A percentile compares a stretch with the other conserved stretches of the same genome.
These are phyloP conservation scores for Mycena sanguinolenta DNA, from an alignment of 768 basidiomycete genomes.

Conservation along the genomic window DNA sequence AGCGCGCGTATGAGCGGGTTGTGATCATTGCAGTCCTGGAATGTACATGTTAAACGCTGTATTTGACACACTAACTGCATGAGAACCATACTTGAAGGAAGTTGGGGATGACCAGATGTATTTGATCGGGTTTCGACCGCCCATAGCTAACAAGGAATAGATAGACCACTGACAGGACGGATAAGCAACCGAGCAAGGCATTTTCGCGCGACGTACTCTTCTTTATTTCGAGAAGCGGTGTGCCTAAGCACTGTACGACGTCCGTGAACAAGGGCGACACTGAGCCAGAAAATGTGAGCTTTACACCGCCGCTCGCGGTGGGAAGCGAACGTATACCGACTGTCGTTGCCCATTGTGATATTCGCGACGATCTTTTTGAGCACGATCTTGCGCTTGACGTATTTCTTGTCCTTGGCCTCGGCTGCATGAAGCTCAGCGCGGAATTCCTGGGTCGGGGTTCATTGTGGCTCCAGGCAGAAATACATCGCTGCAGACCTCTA, in stretches of 20 bases:
- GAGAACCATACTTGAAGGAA: conserved; percentile 81
- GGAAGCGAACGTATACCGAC: conserved; percentile 67
- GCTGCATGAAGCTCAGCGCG: conserved; percentile 92
- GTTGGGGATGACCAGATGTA: conserved; percentile 90
- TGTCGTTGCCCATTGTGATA: conserved; percentile 99
- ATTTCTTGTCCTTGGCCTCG: conserved; percentile 97
- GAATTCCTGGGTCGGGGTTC: conserved; percentile 72
- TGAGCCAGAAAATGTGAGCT: conserved; percentile 46
- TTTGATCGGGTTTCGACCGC: conserved; percentile 92
- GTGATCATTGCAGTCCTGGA: conserved; percentile 93
- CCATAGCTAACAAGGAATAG: conserved; percentile 98
- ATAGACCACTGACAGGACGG: conserved; percentile 84
- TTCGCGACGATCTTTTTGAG: conserved; percentile 99
- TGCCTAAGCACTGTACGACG: conserved; percentile 94
- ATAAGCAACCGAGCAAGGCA: conserved; percentile 7
- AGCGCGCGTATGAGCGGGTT: conserved; percentile 97
- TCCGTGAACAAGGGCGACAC: conserved; percentile 97
- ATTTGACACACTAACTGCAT: conserved; percentile 4
- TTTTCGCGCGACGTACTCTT: conserved; percentile 80
- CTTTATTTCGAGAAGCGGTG: conserved; percentile 97
- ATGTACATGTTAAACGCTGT: conserved; percentile 25
- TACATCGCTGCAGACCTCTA: conserved; percentile 73
- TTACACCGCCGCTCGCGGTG: conserved; percentile 35
- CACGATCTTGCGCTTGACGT: conserved; percentile 90
- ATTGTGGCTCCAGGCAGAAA: conserved; percentile 8